phyloP scores from a whole-genome alignment of 306 rosid genomes.

The Quercus berberidifolia region DNA sequence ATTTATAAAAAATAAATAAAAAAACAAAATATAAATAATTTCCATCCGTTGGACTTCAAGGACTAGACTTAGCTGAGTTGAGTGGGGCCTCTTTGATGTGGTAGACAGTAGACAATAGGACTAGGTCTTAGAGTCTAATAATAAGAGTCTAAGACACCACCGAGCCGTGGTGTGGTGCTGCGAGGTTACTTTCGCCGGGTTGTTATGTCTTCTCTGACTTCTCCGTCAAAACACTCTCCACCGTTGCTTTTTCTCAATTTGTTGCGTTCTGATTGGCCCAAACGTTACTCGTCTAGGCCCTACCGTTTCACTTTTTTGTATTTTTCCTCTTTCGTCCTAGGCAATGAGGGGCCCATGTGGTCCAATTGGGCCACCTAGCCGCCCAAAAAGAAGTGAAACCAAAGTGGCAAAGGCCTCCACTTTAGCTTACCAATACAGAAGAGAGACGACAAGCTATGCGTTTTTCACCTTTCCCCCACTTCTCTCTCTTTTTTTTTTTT shows the following conservation, averaged over 20 bases:
- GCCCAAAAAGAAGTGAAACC: slow-evolving; percentile 33
- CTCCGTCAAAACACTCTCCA: slow-evolving; percentile 25
- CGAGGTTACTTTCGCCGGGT: slow-evolving; percentile 2
- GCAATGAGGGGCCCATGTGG: slow-evolving; percentile 17
- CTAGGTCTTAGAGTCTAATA: too few relatives aligned
- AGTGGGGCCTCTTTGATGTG: too few relatives aligned
- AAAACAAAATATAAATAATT: too few relatives aligned
- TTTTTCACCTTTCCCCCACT: slow-evolving; percentile 15
- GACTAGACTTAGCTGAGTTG: too few relatives aligned
- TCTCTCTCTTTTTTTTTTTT: background rate
- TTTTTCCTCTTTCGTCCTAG: background rate
- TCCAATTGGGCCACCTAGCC: slow-evolving; percentile 21
- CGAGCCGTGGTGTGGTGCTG: background rate
- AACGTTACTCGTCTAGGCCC: slow-evolving; percentile 15
- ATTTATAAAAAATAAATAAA: too few relatives aligned
- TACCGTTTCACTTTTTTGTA: background rate
- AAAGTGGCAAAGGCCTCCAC: slow-evolving; percentile 15
- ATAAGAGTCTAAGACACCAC: background rate
- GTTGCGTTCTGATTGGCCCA: slow-evolving; percentile 30
- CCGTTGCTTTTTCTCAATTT: slow-evolving; percentile 25
- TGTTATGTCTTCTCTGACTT: background rate
- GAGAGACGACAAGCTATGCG: background rate
- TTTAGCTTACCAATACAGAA: background rate
- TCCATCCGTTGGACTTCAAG: too few relatives aligned
- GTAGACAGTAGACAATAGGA: too few relatives aligned